These are phyloP conservation scores for Backusella luteola DNA, from an alignment of 192 early-diverging fungal species.

Conservation along the genomic window DNA sequence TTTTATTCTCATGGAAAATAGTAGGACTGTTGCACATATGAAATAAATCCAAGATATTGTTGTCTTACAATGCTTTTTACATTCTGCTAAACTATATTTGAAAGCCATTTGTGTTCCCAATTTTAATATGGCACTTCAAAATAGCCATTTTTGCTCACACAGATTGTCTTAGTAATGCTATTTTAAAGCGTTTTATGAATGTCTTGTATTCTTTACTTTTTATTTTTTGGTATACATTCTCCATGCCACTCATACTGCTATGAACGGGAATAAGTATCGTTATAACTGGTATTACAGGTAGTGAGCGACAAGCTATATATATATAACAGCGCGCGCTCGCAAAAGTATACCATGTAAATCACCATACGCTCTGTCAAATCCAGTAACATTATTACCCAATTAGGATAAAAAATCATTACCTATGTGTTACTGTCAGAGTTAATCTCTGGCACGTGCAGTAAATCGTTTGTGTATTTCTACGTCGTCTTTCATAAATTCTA, in stretches of 20 bases:
- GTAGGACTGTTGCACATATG: neutral
- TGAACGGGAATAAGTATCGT: too few relatives aligned
- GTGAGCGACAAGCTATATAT: neutral
- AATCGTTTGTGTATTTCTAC: neutral
- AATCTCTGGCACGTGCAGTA: neutral
- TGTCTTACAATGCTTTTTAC: neutral
- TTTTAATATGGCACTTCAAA: conserved; percentile 1
- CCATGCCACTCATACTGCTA: neutral
- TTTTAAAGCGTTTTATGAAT: neutral
- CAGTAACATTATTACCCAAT: neutral
- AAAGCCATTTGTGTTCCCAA: neutral
- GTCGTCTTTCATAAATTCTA: neutral
- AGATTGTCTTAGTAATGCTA: neutral
- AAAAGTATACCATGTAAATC: neutral
- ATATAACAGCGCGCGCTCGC: neutral
- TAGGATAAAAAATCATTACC: conserved; percentile 5
- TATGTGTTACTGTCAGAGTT: neutral
- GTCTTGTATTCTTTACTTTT: neutral
- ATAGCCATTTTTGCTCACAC: neutral
- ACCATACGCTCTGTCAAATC: neutral
- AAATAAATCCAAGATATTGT: neutral
- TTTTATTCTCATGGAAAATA: neutral
- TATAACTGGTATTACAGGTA: too few relatives aligned
- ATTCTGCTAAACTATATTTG: neutral
- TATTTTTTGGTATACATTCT: neutral